These are phyloP conservation scores for Erodium chrysanthum DNA, from an alignment of 441 rosid genomes.

Conservation along the genomic window DNA sequence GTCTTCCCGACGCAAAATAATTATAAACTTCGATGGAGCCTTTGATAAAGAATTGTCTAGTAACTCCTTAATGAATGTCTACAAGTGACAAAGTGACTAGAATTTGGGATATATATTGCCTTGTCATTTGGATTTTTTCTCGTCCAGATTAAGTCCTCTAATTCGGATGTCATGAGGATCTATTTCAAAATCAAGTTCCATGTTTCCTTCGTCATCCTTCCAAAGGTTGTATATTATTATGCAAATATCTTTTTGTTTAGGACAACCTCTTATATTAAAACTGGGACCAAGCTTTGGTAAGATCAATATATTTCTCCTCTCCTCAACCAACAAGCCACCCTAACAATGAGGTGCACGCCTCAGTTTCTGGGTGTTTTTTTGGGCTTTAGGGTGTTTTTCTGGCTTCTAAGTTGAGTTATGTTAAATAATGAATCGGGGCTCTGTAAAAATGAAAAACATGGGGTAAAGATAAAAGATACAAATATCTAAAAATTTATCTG, in stretches of 20 bases:
- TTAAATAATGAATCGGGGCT: no score
- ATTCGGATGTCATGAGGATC: conserved; percentile 61
- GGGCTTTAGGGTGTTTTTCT: no score
- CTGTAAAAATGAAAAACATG: no score
- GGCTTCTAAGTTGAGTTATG: no score
- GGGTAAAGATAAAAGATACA: no score
- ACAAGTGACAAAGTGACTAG: conserved; percentile 56
- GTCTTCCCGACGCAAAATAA: conserved; percentile 82
- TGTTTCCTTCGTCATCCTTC: conserved; percentile 55
- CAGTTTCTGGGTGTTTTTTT: no score
- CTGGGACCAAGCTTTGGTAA: no score
- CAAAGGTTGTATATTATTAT: conserved; percentile 61
- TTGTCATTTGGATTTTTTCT: conserved; percentile 61
- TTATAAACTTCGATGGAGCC: conserved; percentile 70
- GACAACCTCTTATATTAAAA: no score
- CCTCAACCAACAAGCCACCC: no score
- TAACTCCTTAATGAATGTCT: conserved; percentile 81
- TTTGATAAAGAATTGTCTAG: conserved; percentile 72
- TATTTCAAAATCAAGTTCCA: conserved; percentile 60
- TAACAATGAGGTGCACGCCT: no score
- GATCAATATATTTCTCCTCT: no score
- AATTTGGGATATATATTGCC: conserved; percentile 46
- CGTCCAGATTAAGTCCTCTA: conserved; percentile 69
- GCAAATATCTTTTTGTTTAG: conserved; percentile 58
- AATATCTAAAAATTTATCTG: no score